These are phyloP conservation scores for Cruciata laevipes DNA, from an alignment of 257 asterid genomes.

Conservation along the genomic window DNA sequence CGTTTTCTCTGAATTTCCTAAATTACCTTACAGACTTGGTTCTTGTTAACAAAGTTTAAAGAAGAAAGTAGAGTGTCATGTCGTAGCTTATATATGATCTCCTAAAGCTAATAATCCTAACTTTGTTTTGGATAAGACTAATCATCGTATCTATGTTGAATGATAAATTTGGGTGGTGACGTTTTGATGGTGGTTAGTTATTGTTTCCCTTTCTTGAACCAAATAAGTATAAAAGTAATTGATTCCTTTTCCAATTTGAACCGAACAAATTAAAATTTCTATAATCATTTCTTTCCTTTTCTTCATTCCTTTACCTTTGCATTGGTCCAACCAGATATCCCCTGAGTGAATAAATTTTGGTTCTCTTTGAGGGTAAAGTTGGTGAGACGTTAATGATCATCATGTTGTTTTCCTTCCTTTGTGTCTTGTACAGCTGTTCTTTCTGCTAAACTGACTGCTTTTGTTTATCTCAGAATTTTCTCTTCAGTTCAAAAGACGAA, in stretches of 20 bases:
- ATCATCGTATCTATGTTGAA: not conserved
- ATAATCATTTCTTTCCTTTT: not conserved
- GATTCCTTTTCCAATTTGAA: not conserved
- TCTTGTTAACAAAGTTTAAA: conserved; percentile 1
- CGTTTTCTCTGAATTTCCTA: not conserved
- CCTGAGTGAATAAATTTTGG: not conserved
- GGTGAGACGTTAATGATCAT: not conserved
- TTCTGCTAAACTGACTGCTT: conserved; percentile 6
- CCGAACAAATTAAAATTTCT: not conserved
- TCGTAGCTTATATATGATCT: not conserved
- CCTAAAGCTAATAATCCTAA: not conserved
- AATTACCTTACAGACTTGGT: not conserved
- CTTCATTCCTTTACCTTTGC: not conserved
- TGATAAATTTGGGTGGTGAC: not conserved
- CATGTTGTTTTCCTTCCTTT: not conserved
- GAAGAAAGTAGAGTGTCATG: not conserved
- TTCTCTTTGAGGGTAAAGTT: not conserved
- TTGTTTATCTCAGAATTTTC: conserved; percentile 60
- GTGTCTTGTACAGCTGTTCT: conserved; percentile 1
- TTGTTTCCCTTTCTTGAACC: not conserved
- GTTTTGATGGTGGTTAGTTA: not conserved
- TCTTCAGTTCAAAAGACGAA: conserved; percentile 71
- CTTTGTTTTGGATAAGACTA: not conserved
- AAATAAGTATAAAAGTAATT: too few relatives aligned
- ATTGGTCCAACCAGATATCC: not conserved